Percentiles rank a stretch among this genome's conserved stretches.
phyloP scores from a whole-genome alignment of 2,329 filamentous ascomycete genomes.

The Alternaria sp. region DNA sequence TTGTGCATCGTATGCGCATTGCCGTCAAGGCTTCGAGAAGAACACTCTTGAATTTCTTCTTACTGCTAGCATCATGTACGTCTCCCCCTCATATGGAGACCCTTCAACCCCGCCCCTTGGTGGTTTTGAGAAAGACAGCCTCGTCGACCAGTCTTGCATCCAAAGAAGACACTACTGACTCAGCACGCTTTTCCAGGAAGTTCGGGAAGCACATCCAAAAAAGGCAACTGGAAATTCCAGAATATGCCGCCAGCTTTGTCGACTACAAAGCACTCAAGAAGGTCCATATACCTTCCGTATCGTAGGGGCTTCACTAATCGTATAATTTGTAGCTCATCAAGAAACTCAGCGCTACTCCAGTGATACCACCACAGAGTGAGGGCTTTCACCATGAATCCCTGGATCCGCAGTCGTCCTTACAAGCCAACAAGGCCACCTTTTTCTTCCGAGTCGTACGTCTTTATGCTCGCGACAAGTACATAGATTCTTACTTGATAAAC shows the following conservation, averaged over 20 bases:
- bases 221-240: conserved; percentile 96
- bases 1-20: conserved; percentile 42
- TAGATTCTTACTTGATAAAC: conserved; percentile 13
- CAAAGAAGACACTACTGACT: conserved; percentile 51
- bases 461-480: background rate
- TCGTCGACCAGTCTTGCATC: conserved; percentile 48
- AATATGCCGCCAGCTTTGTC: conserved; percentile 99
- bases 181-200: conserved; percentile 73
- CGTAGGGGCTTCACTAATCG: conserved; percentile 20
- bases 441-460: conserved; percentile 90
- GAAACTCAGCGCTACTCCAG: conserved; percentile 91
- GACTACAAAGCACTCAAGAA: conserved; percentile 99
- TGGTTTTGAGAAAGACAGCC: conserved; percentile 44
- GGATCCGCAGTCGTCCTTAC: conserved; percentile 87
- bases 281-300: conserved; percentile 62
- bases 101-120: conserved; percentile 39
- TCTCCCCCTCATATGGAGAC: conserved; percentile 47
- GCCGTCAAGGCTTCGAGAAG: conserved; percentile 28
- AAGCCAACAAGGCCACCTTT: conserved; percentile 98
- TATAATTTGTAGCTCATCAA: conserved; percentile 82
- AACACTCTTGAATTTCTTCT: conserved; percentile 31
- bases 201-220: conserved; percentile 99
- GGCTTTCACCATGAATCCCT: conserved; percentile 54
- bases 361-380: conserved; percentile 79
- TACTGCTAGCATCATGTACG: conserved; percentile 49